Percentiles rank a stretch among this genome's conserved stretches.
phyloP scores from a whole-genome alignment of 2,329 filamentous ascomycete genomes.

The Pseudogymnoascus sp. region DNA sequence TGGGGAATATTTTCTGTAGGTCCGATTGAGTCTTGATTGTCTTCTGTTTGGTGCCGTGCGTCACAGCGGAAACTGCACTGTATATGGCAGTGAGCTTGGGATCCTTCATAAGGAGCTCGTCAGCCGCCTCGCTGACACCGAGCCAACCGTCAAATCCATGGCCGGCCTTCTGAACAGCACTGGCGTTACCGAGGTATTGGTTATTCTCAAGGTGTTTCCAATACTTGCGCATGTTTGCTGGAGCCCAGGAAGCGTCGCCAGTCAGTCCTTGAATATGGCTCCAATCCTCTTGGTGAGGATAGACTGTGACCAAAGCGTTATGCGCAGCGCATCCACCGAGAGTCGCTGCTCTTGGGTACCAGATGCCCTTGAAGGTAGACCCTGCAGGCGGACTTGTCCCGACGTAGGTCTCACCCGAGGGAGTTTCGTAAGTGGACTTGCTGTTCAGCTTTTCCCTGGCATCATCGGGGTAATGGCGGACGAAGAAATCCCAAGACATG shows the following conservation, averaged over 20 bases:
- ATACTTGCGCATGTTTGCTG: conserved; percentile 34
- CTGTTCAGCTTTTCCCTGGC: conserved; percentile 35
- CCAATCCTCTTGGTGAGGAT: conserved; percentile 35
- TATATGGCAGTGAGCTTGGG: conserved; percentile 17
- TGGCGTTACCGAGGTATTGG: conserved; percentile 31
- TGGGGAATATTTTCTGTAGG: conserved; percentile 12
- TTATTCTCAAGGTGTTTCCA: conserved; percentile 36
- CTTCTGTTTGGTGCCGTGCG: conserved; percentile 11
- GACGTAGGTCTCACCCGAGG: conserved; percentile 17
- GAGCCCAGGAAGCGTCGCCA: conserved; percentile 35
- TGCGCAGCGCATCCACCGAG: conserved; percentile 31
- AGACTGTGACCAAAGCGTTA: conserved; percentile 32
- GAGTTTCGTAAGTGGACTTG: conserved; percentile 31
- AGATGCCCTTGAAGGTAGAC: conserved; percentile 28
- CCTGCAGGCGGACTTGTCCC: conserved; percentile 27
- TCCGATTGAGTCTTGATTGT: conserved; percentile 9
- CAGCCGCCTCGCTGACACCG: conserved; percentile 7
- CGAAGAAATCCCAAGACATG: conserved; percentile 45
- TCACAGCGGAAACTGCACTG: conserved; percentile 15
- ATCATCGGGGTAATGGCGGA: conserved; percentile 41
- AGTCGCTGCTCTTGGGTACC: conserved; percentile 32
- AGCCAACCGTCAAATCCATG: conserved; percentile 37
- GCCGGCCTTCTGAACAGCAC: conserved; percentile 27
- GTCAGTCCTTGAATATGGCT: conserved; percentile 33
- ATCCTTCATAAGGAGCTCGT: conserved; percentile 14